Evolutionary conservation across 495 filamentous ascomycete genomes (phyloP).

Genomic region (Bathelium albidoporum): DNA sequence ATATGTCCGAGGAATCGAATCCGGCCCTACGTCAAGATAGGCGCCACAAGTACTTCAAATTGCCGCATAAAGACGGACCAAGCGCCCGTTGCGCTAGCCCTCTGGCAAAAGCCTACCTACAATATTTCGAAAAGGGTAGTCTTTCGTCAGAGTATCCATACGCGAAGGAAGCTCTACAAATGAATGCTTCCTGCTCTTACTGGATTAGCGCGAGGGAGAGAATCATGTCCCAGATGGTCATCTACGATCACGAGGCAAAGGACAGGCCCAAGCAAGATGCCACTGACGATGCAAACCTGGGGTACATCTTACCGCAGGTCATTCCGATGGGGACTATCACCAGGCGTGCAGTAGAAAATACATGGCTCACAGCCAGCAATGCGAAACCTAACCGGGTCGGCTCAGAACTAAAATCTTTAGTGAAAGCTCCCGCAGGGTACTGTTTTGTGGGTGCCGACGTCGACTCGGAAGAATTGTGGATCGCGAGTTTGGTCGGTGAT

Average conservation of each 20-base stretch:
- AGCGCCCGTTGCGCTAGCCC: conserved; percentile 72
- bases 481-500: conserved; percentile 89
- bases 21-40: conserved; percentile 53
- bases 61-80: conserved; percentile 93
- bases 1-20: conserved; percentile 66
- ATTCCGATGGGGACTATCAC: conserved; percentile 99
- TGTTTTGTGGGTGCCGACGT: conserved; percentile 95
- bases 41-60: conserved; percentile 68
- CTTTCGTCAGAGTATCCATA: conserved; percentile 78
- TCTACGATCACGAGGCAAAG: conserved; percentile 57
- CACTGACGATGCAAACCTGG: conserved; percentile 35
- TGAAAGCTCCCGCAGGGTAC: conserved; percentile 82
- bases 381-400: conserved; percentile 92
- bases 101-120: conserved; percentile 78
- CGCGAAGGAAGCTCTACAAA: conserved; percentile 87
- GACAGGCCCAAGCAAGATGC: conserved; percentile 7
- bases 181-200: conserved; percentile 97
- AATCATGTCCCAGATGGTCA: conserved; percentile 86
- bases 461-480: conserved; percentile 98
- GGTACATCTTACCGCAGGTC: conserved; percentile 94
- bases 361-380: conserved; percentile 96
- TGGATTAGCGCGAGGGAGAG: conserved; percentile 94
- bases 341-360: conserved; percentile 92
- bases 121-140: conserved; percentile 82
- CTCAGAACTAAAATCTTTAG: conserved; percentile 94